Evolutionary conservation across 768 basidiomycete species (phyloP), one percentile per base, ranked within the genome.

Genomic region (Butyriboletus loyo): DNA sequence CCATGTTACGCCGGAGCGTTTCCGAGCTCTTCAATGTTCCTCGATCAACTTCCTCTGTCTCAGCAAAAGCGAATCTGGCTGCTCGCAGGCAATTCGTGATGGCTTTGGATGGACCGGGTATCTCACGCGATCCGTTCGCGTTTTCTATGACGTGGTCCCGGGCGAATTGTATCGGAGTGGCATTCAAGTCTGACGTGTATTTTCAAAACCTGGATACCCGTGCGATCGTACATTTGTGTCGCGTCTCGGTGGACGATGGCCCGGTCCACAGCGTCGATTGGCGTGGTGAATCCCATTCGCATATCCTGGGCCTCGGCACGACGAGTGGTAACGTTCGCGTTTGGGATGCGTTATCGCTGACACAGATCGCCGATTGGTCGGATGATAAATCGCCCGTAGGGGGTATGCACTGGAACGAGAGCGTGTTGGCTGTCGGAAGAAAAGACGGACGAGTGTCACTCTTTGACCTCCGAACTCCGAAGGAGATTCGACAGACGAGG

Each of bases 61-160:
- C 85, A 6, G 82, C 83, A 4, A 74, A 72, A n/a, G 76, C 83
- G 36, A 81, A 86, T 59, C 72, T 86, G 8, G 79, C 72, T 35
- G 71, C 74, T 52, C 75, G 75, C 40, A 75, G 74, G 49, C 82
- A 85, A 49, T 83, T 80, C 60, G 56, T 78, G 3, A 73, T 85
- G 58, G 78, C 80, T 0, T 72, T 86, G n/a, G 85, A 87, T 58
- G 82, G 81, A 14, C 85, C 85, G 0, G 84, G 83, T 4, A 77
- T 86, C 24, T 74, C 79, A 8, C 66, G 69, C 7, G 77, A 84
- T 54, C 70, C 75, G 9, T 78, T 80, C 47, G 79, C 83, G 4
- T 80, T 74, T 57, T 80, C 85, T 3, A 79, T 86, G 51, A 72
- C 77, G 34, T 87, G 85, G 85, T 86, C 85, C 2, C 66, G 53